Conservation (phyloP, 2,329 filamentous ascomycete genomes). For the Trichoderma polysporum region DNA sequence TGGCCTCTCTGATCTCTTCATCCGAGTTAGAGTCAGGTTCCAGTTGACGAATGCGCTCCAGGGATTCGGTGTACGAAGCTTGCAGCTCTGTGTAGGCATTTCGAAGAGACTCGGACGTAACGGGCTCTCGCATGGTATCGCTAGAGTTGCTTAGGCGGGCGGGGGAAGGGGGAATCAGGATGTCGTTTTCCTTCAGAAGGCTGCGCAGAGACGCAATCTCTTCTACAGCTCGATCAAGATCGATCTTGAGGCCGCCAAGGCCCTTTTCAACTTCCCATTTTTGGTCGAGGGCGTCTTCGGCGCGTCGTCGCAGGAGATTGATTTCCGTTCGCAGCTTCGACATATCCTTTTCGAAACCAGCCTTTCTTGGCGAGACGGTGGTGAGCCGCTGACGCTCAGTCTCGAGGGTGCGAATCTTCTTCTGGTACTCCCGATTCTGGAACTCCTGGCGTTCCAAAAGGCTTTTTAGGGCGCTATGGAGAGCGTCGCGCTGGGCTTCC, state of each 20-base stretch:
- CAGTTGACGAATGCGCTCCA: constrained; percentile 65
- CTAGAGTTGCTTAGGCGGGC: constrained; percentile 44
- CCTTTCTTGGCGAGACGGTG: constrained; percentile 66
- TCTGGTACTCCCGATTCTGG: constrained; percentile 79
- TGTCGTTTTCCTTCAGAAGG: constrained; percentile 80
- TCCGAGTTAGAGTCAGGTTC: constrained; percentile 52
- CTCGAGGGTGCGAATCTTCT: constrained; percentile 75
- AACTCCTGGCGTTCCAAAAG: constrained; percentile 82
- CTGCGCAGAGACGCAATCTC: constrained; percentile 82
- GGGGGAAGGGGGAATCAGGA: constrained; percentile 64
- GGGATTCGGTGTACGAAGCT: constrained; percentile 64
- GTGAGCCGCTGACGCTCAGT: constrained; percentile 74
- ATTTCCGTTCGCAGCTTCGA: constrained; percentile 78
- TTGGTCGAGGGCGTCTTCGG: constrained; percentile 90
- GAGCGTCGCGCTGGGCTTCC: constrained; percentile 87
- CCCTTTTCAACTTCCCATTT: constrained; percentile 97
- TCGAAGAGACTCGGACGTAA: constrained; percentile 70
- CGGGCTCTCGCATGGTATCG: constrained; percentile 38
- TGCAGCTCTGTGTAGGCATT: constrained; percentile 74
- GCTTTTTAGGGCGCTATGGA: constrained; percentile 83
- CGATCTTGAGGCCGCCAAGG: constrained; percentile 86
- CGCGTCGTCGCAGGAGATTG: constrained; percentile 76
- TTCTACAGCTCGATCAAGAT: constrained; percentile 90
- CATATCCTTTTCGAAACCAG: constrained; percentile 83
- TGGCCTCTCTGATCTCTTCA: constrained; percentile 61